Conservation (phyloP, 225 moss, liverwort and hornwort species). For the Polytrichum formosum region DNA sequence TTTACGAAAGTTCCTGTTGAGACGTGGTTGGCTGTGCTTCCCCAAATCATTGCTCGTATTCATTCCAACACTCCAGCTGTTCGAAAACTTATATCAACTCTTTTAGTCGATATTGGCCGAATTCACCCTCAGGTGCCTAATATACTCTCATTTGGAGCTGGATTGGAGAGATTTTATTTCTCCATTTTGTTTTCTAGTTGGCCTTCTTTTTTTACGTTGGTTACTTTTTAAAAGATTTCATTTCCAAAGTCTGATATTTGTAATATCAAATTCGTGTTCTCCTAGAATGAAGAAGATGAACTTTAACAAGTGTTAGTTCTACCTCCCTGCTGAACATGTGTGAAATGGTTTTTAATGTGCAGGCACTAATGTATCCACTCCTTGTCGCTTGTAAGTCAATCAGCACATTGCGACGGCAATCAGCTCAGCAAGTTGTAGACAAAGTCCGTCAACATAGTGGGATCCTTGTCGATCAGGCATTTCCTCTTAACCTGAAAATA, state of each 20-base stretch:
- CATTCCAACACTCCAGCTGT: slow-evolving; percentile 85
- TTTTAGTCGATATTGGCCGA: slow-evolving; percentile 83
- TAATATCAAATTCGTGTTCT: too few species aligned
- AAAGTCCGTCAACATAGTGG: slow-evolving; percentile 91
- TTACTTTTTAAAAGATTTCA: too few species aligned
- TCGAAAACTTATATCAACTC: slow-evolving; percentile 74
- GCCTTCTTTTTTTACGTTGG: too few species aligned
- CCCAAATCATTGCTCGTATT: slow-evolving; percentile 97
- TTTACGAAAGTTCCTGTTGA: slow-evolving; percentile 76
- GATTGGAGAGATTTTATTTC: too few species aligned
- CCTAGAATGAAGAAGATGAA: too few species aligned
- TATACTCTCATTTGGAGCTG: too few species aligned
- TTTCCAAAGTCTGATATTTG: too few species aligned
- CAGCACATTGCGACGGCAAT: slow-evolving; percentile 62
- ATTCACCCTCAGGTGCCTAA: slow-evolving; percentile 83
- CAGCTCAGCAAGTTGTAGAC: slow-evolving; percentile 83
- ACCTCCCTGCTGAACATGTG: too few species aligned
- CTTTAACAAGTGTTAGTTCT: background rate
- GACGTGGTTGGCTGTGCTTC: slow-evolving; percentile 96
- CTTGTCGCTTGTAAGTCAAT: slow-evolving; percentile 97
- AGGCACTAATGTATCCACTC: slow-evolving; percentile 98
- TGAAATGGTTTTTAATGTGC: slow-evolving; percentile 9
- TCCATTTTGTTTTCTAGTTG: too few species aligned
- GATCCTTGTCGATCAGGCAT: slow-evolving; percentile 87
- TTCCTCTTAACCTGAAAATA: background rate